A percentile compares a stretch with the other conserved stretches of the same genome.
These are phyloP conservation scores for Saccharomycopsis lassenensis DNA, from an alignment of 805 yeast genomes.

Conservation along the genomic window DNA sequence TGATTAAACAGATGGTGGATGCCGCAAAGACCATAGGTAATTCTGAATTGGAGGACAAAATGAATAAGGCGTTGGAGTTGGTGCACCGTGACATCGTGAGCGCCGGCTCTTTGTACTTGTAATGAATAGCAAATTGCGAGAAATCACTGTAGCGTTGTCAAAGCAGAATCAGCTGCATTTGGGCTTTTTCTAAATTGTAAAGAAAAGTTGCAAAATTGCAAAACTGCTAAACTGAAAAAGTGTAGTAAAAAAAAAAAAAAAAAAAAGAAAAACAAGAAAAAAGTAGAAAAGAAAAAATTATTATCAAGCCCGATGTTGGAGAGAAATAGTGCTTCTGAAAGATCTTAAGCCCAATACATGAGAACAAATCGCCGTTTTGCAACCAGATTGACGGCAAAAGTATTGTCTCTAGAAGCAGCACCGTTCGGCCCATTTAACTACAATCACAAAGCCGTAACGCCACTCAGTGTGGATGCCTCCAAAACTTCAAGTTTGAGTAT, in stretches of 20 bases:
- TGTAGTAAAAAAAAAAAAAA: neutral
- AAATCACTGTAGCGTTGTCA: no score
- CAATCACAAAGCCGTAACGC: neutral
- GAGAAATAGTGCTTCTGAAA: neutral
- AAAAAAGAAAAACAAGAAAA: neutral
- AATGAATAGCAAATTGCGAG: no score
- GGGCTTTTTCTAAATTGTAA: no score
- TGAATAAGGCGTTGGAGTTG: conserved; percentile 74
- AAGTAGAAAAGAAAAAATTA: neutral
- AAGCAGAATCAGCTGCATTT: no score
- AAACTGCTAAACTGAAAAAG: neutral
- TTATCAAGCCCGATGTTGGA: neutral
- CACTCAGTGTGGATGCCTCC: neutral
- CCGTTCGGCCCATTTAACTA: neutral
- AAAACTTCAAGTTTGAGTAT: neutral
- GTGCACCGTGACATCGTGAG: conserved; percentile 94
- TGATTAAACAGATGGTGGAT: conserved; percentile 76
- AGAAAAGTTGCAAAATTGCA: neutral
- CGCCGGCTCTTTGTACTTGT: conserved; percentile 82
- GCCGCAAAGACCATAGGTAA: conserved; percentile 96
- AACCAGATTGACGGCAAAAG: neutral
- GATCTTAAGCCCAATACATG: neutral
- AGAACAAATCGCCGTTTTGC: neutral
- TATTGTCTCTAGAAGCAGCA: neutral
- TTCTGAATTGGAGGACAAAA: conserved; percentile 70